Evolutionary conservation across 176 grass and related monocot species (phyloP).

Genomic region (Oryza glaberrima): DNA sequence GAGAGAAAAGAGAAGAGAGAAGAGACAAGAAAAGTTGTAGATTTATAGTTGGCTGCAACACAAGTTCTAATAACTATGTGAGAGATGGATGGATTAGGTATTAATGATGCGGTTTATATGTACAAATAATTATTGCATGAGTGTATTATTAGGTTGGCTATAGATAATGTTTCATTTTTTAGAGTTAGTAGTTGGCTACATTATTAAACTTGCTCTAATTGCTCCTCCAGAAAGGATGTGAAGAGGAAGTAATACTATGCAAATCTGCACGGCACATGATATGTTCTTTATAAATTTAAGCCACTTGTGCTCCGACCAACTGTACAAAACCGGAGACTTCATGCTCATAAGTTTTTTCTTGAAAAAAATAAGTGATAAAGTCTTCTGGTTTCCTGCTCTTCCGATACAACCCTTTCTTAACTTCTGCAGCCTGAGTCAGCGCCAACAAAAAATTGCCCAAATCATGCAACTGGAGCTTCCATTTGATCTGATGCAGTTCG

Average conservation of each 20-base stretch:
- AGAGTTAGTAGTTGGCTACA: too few species aligned
- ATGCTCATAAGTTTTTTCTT: neutral
- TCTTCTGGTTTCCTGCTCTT: neutral
- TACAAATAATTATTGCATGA: too few species aligned
- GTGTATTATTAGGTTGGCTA: too few species aligned
- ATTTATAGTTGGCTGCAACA: too few species aligned
- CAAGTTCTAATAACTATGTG: too few species aligned
- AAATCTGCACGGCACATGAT: neutral
- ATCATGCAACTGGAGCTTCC: neutral
- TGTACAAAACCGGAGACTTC: conserved; percentile 31
- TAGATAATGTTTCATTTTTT: too few species aligned
- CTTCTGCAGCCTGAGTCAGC: neutral
- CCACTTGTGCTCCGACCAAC: conserved; percentile 24
- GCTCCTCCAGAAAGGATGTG: conserved; percentile 3
- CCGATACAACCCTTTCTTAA: neutral
- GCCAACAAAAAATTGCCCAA: neutral
- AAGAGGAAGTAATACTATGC: neutral
- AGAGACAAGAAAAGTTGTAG: too few species aligned
- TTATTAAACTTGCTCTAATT: neutral
- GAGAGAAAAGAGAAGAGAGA: too few species aligned
- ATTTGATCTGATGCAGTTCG: conserved; percentile 1
- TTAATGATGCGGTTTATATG: too few species aligned
- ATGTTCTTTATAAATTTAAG: conserved; percentile 10
- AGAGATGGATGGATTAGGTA: too few species aligned
- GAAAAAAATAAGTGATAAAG: neutral